Evolutionary conservation across 495 filamentous ascomycete genomes (phyloP).

Genomic region (Penicillium manginii): DNA sequence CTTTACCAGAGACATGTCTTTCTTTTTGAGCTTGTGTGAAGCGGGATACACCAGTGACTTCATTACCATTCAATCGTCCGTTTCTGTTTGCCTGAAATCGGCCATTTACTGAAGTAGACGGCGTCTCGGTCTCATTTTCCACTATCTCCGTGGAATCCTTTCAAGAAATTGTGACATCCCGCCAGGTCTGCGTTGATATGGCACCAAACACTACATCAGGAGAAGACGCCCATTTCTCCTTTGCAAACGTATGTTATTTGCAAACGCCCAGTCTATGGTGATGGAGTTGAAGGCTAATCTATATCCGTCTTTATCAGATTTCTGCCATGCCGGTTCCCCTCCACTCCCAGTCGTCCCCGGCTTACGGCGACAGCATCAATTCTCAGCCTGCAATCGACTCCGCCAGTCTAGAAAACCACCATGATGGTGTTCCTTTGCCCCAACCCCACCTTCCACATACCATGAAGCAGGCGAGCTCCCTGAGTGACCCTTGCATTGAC

Average conservation of each 20-base stretch:
- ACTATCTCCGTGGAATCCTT: conserved; percentile 21
- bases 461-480: conserved; percentile 18
- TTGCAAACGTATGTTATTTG: conserved; percentile 45
- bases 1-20: conserved; percentile 55
- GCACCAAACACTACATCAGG: conserved; percentile 29
- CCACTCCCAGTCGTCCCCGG: conserved; percentile 31
- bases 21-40: conserved; percentile 55
- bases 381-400: conserved; percentile 24
- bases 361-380: conserved; percentile 31
- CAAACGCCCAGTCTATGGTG: no score
- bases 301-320: conserved; percentile 30
- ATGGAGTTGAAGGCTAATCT: neutral
- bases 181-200: conserved; percentile 34
- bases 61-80: conserved; percentile 38
- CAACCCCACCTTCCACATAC: conserved; percentile 24
- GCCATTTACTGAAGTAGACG: conserved; percentile 27
- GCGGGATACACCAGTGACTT: conserved; percentile 47
- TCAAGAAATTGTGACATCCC: conserved; percentile 16
- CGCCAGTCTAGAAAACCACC: conserved; percentile 23
- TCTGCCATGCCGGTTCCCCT: conserved; percentile 46
- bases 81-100: conserved; percentile 28
- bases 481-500: conserved; percentile 35
- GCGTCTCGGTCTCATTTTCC: conserved; percentile 27
- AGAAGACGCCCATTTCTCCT: conserved; percentile 44
- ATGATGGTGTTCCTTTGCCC: conserved; percentile 22